phyloP scores from a whole-genome alignment of 495 filamentous ascomycete species.

The Xylaria acuta region DNA sequence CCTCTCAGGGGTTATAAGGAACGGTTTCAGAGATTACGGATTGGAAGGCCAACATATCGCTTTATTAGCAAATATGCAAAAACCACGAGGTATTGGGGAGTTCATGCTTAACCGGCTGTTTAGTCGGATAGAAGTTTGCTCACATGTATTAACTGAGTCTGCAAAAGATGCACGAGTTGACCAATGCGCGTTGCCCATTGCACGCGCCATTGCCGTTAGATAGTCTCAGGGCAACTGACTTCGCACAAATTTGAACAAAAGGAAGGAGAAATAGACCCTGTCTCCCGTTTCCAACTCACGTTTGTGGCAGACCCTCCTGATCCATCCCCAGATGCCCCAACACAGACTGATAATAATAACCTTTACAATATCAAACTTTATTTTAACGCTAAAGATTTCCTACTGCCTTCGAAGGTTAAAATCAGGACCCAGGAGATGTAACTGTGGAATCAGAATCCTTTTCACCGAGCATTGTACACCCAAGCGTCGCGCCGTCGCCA shows the following conservation, averaged over 20 bases:
- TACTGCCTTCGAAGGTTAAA: background rate
- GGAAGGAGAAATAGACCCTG: background rate
- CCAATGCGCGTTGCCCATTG: background rate
- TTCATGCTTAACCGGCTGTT: background rate
- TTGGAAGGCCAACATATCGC: background rate
- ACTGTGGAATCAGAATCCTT: background rate
- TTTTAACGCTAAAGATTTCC: background rate
- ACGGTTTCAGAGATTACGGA: background rate
- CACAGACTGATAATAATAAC: background rate
- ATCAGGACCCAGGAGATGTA: background rate
- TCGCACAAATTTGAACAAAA: background rate
- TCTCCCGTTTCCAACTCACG: background rate
- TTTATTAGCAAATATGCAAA: constrained; percentile 7
- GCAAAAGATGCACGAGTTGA: background rate
- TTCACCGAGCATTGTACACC: background rate
- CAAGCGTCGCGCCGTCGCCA: background rate
- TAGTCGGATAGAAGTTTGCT: constrained; percentile 4
- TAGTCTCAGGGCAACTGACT: background rate
- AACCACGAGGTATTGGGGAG: background rate
- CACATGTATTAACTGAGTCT: background rate
- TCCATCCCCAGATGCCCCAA: background rate
- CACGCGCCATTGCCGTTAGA: background rate
- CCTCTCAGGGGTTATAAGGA: background rate
- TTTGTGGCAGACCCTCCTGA: background rate
- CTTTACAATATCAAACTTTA: background rate